phyloP scores from a whole-genome alignment of 2,329 filamentous ascomycete genomes.

The Clathrospora elynae region DNA sequence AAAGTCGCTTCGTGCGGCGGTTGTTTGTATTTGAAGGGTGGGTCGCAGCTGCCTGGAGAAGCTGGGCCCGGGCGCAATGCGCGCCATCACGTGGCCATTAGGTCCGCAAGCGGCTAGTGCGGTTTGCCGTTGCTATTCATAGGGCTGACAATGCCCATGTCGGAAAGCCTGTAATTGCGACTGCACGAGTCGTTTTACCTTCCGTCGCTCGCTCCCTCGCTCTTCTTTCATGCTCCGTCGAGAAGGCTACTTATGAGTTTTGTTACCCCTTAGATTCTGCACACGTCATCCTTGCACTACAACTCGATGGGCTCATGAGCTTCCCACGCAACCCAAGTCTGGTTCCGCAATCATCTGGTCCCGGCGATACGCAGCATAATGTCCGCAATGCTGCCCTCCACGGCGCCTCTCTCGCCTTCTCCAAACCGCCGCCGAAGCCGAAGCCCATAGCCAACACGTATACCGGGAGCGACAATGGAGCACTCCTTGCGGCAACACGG shows the following conservation, averaged over 20 bases:
- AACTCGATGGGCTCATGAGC: constrained; percentile 48
- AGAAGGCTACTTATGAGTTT: constrained; percentile 10
- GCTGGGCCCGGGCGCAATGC: constrained; percentile 17
- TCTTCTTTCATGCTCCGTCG: constrained; percentile 10
- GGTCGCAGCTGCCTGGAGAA: constrained; percentile 15
- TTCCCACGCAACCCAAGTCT: constrained; percentile 39
- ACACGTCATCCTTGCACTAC: constrained; percentile 21
- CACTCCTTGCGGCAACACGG: constrained; percentile 54
- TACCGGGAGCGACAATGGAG: constrained; percentile 49
- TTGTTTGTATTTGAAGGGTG: constrained; percentile 10
- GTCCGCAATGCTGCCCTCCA: constrained; percentile 54
- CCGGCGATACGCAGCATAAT: constrained; percentile 46
- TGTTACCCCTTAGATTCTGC: constrained; percentile 2
- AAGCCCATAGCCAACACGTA: constrained; percentile 50
- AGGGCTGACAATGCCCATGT: constrained; percentile 14
- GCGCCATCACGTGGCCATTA: constrained; percentile 22
- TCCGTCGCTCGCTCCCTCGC: constrained; percentile 21
- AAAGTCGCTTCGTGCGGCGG: not conserved
- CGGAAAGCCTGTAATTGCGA: constrained; percentile 11
- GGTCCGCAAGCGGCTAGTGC: constrained; percentile 12
- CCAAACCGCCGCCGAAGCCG: constrained; percentile 50
- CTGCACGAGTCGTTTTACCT: constrained; percentile 16
- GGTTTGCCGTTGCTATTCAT: constrained; percentile 9
- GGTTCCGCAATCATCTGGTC: constrained; percentile 36
- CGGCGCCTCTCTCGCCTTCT: constrained; percentile 57